Evolutionary conservation across 257 asterid species (phyloP).

Genomic region (Salvia rosmarinus): DNA sequence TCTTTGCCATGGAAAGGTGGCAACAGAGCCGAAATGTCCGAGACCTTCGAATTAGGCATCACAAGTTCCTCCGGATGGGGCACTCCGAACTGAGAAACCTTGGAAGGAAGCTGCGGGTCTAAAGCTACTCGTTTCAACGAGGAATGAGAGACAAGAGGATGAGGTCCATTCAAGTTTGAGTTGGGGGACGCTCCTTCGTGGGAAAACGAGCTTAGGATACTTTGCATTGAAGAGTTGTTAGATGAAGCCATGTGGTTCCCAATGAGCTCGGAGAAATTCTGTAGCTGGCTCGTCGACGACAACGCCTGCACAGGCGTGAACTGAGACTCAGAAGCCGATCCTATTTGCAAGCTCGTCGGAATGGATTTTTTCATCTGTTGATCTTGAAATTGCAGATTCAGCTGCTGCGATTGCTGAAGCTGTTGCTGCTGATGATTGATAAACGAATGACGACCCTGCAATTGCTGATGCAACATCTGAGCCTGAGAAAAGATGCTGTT

Average conservation of each 20-base stretch:
- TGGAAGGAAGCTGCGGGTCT: conserved; percentile 66
- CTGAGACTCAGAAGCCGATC: conserved; percentile 53
- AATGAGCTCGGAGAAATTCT: conserved; percentile 58
- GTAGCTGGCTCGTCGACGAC: conserved; percentile 61
- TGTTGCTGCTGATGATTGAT: conserved; percentile 58
- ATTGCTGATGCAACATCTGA: conserved; percentile 75
- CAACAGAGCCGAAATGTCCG: conserved; percentile 66
- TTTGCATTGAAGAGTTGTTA: conserved; percentile 59
- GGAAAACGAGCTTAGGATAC: conserved; percentile 68
- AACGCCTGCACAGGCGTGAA: conserved; percentile 53
- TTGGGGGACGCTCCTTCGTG: conserved; percentile 56
- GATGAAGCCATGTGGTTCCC: conserved; percentile 61
- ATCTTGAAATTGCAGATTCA: conserved; percentile 55
- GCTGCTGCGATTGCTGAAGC: conserved; percentile 47
- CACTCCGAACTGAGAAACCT: conserved; percentile 56
- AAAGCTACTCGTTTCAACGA: conserved; percentile 73
- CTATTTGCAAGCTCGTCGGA: conserved; percentile 51
- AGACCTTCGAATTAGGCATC: conserved; percentile 56
- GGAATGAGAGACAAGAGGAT: conserved; percentile 55
- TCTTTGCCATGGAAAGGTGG: conserved; percentile 76
- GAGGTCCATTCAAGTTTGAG: conserved; percentile 52
- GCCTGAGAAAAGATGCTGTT: conserved; percentile 65
- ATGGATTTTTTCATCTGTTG: conserved; percentile 50
- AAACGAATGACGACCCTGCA: conserved; percentile 52
- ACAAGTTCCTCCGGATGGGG: conserved; percentile 63